These are phyloP conservation scores for Fusarium veterinarium DNA, from an alignment of 2,329 filamentous ascomycete genomes.

Conservation along the genomic window DNA sequence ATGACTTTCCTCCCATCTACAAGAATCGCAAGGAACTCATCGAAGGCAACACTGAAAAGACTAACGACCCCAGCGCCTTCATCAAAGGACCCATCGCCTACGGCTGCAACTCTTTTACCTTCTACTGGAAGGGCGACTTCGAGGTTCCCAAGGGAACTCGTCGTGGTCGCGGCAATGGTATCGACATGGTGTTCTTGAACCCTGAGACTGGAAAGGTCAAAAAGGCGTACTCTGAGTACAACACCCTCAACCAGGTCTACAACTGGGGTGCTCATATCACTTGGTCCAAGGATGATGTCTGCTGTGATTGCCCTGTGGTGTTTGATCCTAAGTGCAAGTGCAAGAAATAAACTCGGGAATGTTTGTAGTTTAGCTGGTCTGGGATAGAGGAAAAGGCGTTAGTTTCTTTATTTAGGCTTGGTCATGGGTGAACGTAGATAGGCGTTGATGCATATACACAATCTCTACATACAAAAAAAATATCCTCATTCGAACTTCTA, in stretches of 20 bases:
- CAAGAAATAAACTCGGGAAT: neutral
- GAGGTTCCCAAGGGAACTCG: conserved; percentile 7
- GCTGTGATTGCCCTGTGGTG: conserved; percentile 36
- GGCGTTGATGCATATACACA: neutral
- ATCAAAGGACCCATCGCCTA: conserved; percentile 31
- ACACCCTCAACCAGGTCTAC: conserved; percentile 39
- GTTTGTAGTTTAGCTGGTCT: neutral
- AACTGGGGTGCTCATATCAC: conserved; percentile 38
- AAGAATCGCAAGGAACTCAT: conserved; percentile 29
- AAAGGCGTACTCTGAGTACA: conserved; percentile 38
- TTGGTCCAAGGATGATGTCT: conserved; percentile 31
- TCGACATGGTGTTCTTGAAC: conserved; percentile 38
- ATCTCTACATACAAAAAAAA: neutral
- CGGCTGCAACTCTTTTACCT: conserved; percentile 38
- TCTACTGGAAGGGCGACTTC: conserved; percentile 42
- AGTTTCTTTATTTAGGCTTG: neutral
- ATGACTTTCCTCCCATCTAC: conserved; percentile 36
- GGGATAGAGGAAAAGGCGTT: conserved; percentile 16
- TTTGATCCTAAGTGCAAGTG: conserved; percentile 34
- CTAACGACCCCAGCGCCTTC: conserved; percentile 26
- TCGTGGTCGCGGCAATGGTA: conserved; percentile 30
- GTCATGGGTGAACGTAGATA: neutral
- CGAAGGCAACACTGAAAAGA: conserved; percentile 11
- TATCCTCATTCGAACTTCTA: rapidly evolving
- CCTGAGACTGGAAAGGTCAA: conserved; percentile 19